A percentile compares a stretch with the other conserved stretches of the same genome.
Evolutionary conservation across 2,329 filamentous ascomycete species (phyloP).

Genomic region (Phyllachora maydis): DNA sequence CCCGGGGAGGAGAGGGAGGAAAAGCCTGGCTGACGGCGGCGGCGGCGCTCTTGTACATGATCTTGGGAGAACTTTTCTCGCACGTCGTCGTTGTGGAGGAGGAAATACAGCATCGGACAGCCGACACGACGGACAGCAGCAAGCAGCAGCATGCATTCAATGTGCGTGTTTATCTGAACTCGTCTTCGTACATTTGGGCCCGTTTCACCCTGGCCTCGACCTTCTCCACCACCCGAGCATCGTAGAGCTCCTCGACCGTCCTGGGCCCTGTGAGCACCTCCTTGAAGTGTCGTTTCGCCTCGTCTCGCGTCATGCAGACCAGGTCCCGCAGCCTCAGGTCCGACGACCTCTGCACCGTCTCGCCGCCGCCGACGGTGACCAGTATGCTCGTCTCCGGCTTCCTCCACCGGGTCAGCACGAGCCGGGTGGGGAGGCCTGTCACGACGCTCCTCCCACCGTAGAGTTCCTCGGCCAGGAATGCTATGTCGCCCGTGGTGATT

Average conservation of each 20-base stretch:
- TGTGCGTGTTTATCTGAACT: too few relatives aligned
- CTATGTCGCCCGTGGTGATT: conserved; percentile 59
- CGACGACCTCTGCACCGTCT: conserved; percentile 61
- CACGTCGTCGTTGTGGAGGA: too few relatives aligned
- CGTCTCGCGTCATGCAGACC: conserved; percentile 87
- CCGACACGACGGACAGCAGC: too few relatives aligned
- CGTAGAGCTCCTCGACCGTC: conserved; percentile 53
- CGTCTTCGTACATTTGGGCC: conserved; percentile 41
- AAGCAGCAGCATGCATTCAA: too few relatives aligned
- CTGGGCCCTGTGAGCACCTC: conserved; percentile 53
- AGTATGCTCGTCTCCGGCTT: conserved; percentile 39
- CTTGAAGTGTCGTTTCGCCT: conserved; percentile 61
- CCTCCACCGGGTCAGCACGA: conserved; percentile 66
- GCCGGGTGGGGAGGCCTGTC: conserved; percentile 59
- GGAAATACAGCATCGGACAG: too few relatives aligned
- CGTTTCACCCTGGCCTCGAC: conserved; percentile 50
- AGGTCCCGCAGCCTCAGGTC: conserved; percentile 47
- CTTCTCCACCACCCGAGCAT: conserved; percentile 38
- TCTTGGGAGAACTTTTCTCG: too few relatives aligned
- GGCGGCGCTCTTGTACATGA: too few relatives aligned
- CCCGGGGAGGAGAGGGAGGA: too few relatives aligned
- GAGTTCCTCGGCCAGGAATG: conserved; percentile 78
- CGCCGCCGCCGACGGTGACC: conserved; percentile 37
- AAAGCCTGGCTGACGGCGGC: too few relatives aligned
- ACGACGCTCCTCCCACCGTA: conserved; percentile 67